These are phyloP conservation scores for Purshia tridentata DNA, from an alignment of 306 rosid genomes.

Conservation along the genomic window DNA sequence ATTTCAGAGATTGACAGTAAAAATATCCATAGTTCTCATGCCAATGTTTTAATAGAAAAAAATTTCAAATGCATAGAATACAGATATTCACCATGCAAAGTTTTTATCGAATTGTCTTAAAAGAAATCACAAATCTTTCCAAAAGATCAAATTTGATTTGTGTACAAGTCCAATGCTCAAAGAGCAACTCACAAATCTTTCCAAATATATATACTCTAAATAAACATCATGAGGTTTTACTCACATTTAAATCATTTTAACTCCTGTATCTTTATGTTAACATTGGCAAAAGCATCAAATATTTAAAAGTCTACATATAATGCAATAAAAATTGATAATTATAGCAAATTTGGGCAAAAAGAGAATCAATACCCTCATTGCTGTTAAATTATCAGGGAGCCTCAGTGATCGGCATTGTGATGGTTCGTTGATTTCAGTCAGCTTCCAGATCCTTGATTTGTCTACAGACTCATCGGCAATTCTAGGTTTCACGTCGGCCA, in stretches of 20 bases:
- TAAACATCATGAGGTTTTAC: too few relatives aligned
- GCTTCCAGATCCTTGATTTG: constrained; percentile 90
- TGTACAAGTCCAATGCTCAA: background rate
- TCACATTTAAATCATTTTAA: background rate
- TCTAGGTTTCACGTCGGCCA: constrained; percentile 90
- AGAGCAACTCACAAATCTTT: background rate
- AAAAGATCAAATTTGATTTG: background rate
- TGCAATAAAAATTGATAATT: background rate
- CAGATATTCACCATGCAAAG: background rate
- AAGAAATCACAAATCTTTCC: background rate
- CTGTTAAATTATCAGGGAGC: constrained; percentile 77
- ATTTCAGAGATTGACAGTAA: constrained; percentile 24
- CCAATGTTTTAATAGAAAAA: constrained; percentile 4
- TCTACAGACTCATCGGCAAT: constrained; percentile 76
- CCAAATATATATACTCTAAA: too few relatives aligned
- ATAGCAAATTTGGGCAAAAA: background rate
- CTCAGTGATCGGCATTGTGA: constrained; percentile 86
- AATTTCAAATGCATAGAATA: background rate
- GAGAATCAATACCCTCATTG: constrained; percentile 64
- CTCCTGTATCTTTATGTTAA: background rate
- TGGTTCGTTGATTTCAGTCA: constrained; percentile 73
- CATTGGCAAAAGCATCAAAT: background rate
- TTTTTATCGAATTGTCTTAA: background rate
- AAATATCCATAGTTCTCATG: background rate
- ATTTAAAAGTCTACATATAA: background rate